Evolutionary conservation across 352 stramenopile species (phyloP), one percentile per base, ranked within the genome.

Genomic region (Elongisporangium anandrum): DNA sequence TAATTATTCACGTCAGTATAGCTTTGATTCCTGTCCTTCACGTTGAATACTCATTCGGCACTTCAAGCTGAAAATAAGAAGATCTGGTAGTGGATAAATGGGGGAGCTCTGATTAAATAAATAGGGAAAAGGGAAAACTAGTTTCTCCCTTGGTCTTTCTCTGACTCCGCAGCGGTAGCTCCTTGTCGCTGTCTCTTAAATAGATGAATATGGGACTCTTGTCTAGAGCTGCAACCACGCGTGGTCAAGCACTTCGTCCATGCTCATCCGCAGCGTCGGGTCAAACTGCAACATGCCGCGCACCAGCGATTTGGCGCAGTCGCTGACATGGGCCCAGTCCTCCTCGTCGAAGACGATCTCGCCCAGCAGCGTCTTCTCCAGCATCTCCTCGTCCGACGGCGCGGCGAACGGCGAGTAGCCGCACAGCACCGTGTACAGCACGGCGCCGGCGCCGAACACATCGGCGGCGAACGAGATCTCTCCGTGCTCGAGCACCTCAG

Each of bases 401-500:
- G 72, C 71, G 50, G 72, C 77, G 66, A 94, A 94, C 23, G 84
- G 84, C 12, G 76, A 75, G 60, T 83, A 87, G 17, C 84, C 84
- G 55, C 65, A 70, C 17, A 94, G 65, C 57, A 90, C 66, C 7
- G 71, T 88, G 65, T 81, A 94, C 38, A 94, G 61, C 50, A 92
- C 70, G 3, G 75, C 81, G 16, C 84, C 84, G 17, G 81, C 81
- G 60, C 79, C 90, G 29, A 94, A 94, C 24, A 94, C 72, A 50
- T 94, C 81, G 19, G 80, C 77, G 0, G 84, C 84, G n/a, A 74
- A 78, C 24, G 70, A 78, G 23, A 88, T 69, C 0, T 85, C 63
- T 29, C 69, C 65, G 26, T 71, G 63, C 51, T 75, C 61, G 0
- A 93, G 62, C 49, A 93, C 77, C 55, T 94, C 84, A 0, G 84